Percentiles rank a stretch among this genome's conserved stretches.
phyloP scores from a whole-genome alignment of 257 asterid species.

The Solanum pennellii region DNA sequence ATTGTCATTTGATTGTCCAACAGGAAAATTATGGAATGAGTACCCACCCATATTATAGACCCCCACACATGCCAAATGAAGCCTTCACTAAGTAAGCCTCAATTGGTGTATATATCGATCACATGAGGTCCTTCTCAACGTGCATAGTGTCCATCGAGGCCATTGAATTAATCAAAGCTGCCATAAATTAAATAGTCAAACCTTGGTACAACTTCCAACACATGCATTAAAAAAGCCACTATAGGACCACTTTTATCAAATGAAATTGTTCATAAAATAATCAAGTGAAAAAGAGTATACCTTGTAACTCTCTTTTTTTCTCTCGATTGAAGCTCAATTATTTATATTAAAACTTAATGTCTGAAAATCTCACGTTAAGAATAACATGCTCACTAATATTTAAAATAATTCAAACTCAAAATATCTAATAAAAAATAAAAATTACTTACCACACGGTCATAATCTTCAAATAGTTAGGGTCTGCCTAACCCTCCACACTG shows the following conservation, averaged over 20 bases:
- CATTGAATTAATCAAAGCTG: not conserved
- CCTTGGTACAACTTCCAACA: not conserved
- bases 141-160: not conserved
- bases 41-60: not conserved
- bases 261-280: not conserved
- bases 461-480: too few species aligned
- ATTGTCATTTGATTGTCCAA: too few species aligned
- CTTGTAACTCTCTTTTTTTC: too few species aligned
- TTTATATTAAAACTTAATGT: too few species aligned
- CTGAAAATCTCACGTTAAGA: too few species aligned
- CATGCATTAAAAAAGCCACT: not conserved
- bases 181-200: not conserved
- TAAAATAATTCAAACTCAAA: too few species aligned
- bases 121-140: not conserved
- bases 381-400: too few species aligned
- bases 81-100: not conserved
- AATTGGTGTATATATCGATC: not conserved
- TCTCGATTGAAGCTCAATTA: too few species aligned
- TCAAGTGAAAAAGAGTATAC: not conserved
- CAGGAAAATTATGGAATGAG: not conserved
- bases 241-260: not conserved
- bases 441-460: fast-evolving
- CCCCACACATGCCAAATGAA: not conserved
- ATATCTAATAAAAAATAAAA: too few species aligned
- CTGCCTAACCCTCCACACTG: too few species aligned